Evolutionary conservation across 306 rosid genomes (phyloP), one percentile per base, ranked within the genome.

Genomic region (Lupinus albus): DNA sequence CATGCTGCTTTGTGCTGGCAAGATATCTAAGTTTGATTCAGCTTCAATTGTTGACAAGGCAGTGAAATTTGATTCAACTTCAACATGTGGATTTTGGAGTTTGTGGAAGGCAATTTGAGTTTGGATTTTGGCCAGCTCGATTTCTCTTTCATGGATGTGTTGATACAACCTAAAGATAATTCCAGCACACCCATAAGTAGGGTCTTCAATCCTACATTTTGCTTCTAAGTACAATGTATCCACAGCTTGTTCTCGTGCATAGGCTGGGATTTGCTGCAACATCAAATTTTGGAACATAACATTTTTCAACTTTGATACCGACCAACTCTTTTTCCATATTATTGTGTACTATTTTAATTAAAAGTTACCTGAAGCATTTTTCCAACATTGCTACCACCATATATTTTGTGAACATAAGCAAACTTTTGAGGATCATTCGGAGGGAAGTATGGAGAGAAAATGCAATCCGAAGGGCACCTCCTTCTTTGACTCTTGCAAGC

Each of bases 401-500:
- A 88, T 35, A 89, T 86, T 81, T 64, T 75, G 38, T 93, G 96
- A 76, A 89, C 95, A 50, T 9, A 64, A 16, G 87, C 72, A 79
- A 89, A 89, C 84, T 83, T 88, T 83, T 86, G 80, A 79, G 89
- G 91, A 78, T 89, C 80, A 46, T 83, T 80, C 8, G 89, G 62
- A 59, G 96, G 89, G 36, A 89, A 92, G 67, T 77, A 82, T 8
- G 89, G 87, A 76, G 86, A 77, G 73, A 89, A 88, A 68, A 88
- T 80, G 81, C 98, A 89, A 76, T 89, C 78, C 0, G 81, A 62
- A 68, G 88, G 84, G 14, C 93, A 93, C 45, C 65, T 86, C 62
- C 91, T 84, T 79, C 94, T 89, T 44, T 86, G 81, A 79, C 78
- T 81, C 80, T 83, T 89, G 70, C 96, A 89, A 78, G 91, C 93